A percentile compares a stretch with the other conserved stretches of the same genome.
Evolutionary conservation across 176 grass and related monocot species (phyloP).

Genomic region (Oryza glaberrima): DNA sequence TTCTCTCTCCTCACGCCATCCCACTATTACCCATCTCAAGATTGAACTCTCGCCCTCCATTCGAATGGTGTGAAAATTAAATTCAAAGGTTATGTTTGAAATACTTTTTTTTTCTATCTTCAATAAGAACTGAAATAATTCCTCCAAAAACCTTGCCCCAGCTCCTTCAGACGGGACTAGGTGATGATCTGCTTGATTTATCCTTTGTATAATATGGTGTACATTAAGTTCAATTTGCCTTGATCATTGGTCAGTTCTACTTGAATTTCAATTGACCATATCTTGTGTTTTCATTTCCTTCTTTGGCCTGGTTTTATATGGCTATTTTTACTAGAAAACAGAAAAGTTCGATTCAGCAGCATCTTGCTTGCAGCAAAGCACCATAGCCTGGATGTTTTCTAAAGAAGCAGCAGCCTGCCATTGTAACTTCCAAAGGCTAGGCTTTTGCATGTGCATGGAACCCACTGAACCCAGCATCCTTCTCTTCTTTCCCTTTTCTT

Average conservation of each 20-base stretch:
- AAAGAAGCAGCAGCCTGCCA: constrained; percentile 41
- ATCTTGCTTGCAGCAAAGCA: constrained; percentile 25
- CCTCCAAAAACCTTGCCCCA: not conserved
- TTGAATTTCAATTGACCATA: not conserved
- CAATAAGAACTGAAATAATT: no score
- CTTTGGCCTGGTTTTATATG: not conserved
- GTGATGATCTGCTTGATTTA: not conserved
- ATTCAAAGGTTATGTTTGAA: no score
- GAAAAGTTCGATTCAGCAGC: not conserved
- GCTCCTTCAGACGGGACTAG: no score
- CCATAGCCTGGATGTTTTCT: constrained; percentile 30
- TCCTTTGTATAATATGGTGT: not conserved
- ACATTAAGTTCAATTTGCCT: not conserved
- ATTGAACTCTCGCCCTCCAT: no score
- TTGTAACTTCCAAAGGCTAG: constrained; percentile 43
- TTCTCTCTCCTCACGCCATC: no score
- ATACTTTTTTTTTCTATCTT: no score
- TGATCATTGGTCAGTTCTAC: not conserved
- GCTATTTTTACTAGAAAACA: not conserved
- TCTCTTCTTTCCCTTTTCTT: not conserved
- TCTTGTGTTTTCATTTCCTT: not conserved
- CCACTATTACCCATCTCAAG: no score
- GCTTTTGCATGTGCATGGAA: constrained; percentile 36
- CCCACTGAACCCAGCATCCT: constrained; percentile 4
- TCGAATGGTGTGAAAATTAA: no score